Percentiles rank a stretch among this genome's conserved stretches.
Conservation (phyloP, 202 grass and related monocot genomes). For the Cymbopogon flexuosus region DNA sequence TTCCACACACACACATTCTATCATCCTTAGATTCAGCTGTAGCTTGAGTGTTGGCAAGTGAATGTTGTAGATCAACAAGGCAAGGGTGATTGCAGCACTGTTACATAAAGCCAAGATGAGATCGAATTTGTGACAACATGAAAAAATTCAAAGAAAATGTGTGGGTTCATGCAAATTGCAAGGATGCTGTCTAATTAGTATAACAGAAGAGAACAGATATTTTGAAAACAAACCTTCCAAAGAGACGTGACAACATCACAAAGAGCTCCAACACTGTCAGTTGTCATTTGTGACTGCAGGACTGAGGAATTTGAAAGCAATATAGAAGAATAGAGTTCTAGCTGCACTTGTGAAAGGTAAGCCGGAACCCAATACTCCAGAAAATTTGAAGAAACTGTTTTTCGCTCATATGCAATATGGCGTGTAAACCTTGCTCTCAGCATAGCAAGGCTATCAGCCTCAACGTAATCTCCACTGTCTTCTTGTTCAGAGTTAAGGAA, state of each 20-base stretch:
- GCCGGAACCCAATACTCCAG: conserved; percentile 86
- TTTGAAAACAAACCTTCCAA: conserved; percentile 50
- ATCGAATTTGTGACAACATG: not conserved
- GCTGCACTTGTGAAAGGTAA: conserved; percentile 62
- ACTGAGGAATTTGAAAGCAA: conserved; percentile 47
- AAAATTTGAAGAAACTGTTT: conserved; percentile 44
- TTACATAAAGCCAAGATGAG: conserved; percentile 27
- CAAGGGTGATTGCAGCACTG: conserved; percentile 93
- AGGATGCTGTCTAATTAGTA: not conserved
- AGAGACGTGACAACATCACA: conserved; percentile 46
- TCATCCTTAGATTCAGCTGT: conserved; percentile 39
- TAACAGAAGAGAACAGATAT: not conserved
- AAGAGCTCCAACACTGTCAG: conserved; percentile 52
- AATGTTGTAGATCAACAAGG: conserved; percentile 44
- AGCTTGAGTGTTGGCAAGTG: conserved; percentile 24
- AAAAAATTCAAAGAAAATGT: no score
- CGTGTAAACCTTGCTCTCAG: conserved; percentile 42
- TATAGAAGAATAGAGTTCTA: conserved; percentile 61
- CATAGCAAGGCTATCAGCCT: conserved; percentile 36
- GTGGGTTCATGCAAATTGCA: not conserved
- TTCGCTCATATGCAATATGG: conserved; percentile 53
- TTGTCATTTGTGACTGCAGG: conserved; percentile 53
- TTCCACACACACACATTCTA: conserved; percentile 53
- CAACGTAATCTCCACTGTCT: not conserved
- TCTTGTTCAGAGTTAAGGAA: conserved; percentile 51